Base-by-base conservation (phyloP, 139 green algal genomes). In the Marvania coccoides region DNA sequence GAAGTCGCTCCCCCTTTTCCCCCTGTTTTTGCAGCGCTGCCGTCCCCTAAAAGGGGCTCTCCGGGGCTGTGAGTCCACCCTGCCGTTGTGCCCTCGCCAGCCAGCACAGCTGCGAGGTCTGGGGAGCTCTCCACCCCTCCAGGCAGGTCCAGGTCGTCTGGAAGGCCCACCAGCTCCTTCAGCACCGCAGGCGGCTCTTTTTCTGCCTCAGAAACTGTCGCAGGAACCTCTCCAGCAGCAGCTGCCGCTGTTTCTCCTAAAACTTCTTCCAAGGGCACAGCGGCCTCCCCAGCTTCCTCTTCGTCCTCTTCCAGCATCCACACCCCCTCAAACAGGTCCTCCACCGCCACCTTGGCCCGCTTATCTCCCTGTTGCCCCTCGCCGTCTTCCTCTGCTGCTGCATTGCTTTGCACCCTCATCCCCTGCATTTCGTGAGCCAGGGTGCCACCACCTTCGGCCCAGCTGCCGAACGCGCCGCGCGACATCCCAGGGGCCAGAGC, bases 401-500 rank as follows among this genome's bases (percentile, higher is more conserved):
- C 55, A 40, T 56, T 48, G 40, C 58, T 30, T 31, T 53, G n/a
- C 56, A 14, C 6, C 60, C 12, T 39, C 48, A 30, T 33, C 19
- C 47, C 14, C 10, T 12, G 4, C 42, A 34, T 19, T 37, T 19
- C 42, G 19, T 19, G 19, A 51, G 42, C 42, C 42, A 51, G 42
- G 19, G 31, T 36, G 28, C 42, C 61, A 33, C 10, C 66, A 1
- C 34, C 19, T 6, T 59, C 12, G 2, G 54, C 55, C 81, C 76
- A 83, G 4, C 60, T 69, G 12, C 83, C 83, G 72, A 88, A 89
- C 53, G 78, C n/a, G 10, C 81, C 81, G 0, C 42, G 37, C 14
- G 8, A 39, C 64, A 89, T 69, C 3, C 83, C 83, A 9, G 83
- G 83, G 1, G 77, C 64, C 31, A 42, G 14, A n/a, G 69, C 65